Base-by-base conservation (phyloP, 345 rosid genomes). In the Populus simonii region DNA sequence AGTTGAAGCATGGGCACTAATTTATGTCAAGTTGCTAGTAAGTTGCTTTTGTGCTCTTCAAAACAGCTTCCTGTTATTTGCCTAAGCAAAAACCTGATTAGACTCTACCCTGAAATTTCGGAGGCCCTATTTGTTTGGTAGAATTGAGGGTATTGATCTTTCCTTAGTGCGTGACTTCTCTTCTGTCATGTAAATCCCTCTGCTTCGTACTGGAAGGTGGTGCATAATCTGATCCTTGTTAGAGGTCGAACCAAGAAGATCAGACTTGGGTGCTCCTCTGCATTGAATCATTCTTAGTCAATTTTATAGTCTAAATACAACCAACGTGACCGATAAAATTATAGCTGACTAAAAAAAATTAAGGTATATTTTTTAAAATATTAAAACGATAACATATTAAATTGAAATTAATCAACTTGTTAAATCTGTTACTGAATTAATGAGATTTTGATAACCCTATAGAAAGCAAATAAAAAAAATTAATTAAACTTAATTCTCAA, bases 281-380 rank as follows among this genome's bases (percentile, higher is more conserved):
- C 63, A 57, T n/a, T n/a, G 63, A 47, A 15, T 8, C 23, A 29
- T 3, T 23, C 0, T 0, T 33, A 0, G 36, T 33, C 2, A 38
- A 38, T 8, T 1, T 38, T 1, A 38, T 7, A 38, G 1, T 25
- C 25, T 25, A 25, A 0, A 39, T 39, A 0, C 2, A 39, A 39
- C 2, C 3, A 1, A 36, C 1, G 4, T 36, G 1, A 38, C 1
- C 0, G 10, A 7, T 38, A 7, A 38, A 7, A 38, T 0, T 38
- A 38, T 0, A 39, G 2, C 1, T 39, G 0, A 39, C 10, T 39
- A 8, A 39, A 39, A 39, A 8, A 0, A 7, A 1, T 39, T 0
- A 39, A 8, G 0, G 1, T 1, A 39, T 8, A 0, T 8, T 8
- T 39, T 39, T 8, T 8, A 0, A 39, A 7, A 0, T 33, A 39